Percentiles rank a stretch among this genome's conserved stretches.
Conservation (phyloP, 352 stramenopile species). For the Pythium folliculosum region DNA sequence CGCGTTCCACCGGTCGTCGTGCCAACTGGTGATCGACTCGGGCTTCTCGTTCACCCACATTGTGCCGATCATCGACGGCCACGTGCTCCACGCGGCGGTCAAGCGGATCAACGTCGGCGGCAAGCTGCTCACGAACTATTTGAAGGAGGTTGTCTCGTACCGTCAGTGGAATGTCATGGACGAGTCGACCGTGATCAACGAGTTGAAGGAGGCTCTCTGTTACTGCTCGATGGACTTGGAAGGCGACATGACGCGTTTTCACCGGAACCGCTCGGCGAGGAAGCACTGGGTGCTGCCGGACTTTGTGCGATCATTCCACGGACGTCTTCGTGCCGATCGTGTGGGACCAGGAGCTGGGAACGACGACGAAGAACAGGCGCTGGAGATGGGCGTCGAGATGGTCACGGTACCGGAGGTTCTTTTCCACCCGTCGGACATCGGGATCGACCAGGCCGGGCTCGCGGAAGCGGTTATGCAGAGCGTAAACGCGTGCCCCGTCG, state of each 20-base stretch:
- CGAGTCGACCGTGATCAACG: slow-evolving; percentile 64
- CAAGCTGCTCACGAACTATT: slow-evolving; percentile 96
- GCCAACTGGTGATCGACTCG: slow-evolving; percentile 90
- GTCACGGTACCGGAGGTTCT: slow-evolving; percentile 90
- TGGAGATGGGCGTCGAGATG: slow-evolving; percentile 87
- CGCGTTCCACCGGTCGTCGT: slow-evolving; percentile 55
- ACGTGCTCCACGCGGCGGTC: slow-evolving; percentile 48
- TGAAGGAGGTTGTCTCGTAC: slow-evolving; percentile 96
- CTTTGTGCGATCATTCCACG: slow-evolving; percentile 72
- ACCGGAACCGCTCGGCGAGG: slow-evolving; percentile 35
- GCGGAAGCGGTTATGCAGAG: slow-evolving; percentile 85
- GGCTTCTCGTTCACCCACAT: slow-evolving; percentile 96
- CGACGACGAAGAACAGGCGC: slow-evolving; percentile 55
- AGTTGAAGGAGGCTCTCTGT: slow-evolving; percentile 89
- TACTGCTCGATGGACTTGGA: slow-evolving; percentile 90
- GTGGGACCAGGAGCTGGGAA: background rate
- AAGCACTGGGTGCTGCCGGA: slow-evolving; percentile 84
- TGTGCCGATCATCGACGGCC: slow-evolving; percentile 86
- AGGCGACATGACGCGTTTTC: slow-evolving; percentile 60
- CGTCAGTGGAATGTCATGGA: slow-evolving; percentile 97
- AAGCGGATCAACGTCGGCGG: slow-evolving; percentile 92
- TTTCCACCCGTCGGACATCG: slow-evolving; percentile 92
- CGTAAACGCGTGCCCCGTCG: slow-evolving; percentile 72
- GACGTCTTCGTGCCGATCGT: slow-evolving; percentile 30
- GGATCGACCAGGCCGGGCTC: slow-evolving; percentile 85